phyloP scores from a whole-genome alignment of 2,329 filamentous ascomycete genomes.

The Scytalidium sp. region DNA sequence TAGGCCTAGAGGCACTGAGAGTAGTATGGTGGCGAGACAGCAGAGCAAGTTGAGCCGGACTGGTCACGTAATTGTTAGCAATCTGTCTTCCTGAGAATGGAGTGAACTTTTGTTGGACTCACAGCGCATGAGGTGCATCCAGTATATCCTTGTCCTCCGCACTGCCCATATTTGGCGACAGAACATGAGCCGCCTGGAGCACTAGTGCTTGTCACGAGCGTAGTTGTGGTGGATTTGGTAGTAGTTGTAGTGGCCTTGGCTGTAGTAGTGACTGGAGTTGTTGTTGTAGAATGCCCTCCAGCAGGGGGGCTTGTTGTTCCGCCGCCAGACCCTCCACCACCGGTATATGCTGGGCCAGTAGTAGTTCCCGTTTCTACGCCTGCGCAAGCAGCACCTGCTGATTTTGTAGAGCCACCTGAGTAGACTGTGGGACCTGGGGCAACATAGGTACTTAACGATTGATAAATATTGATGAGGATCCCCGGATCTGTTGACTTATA shows the following conservation, averaged over 20 bases:
- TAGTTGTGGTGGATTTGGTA: not conserved
- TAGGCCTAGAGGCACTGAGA: conserved; percentile 6
- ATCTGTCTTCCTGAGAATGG: not conserved
- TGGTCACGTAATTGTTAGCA: not conserved
- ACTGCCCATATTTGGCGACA: conserved; percentile 2
- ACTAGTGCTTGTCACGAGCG: not conserved
- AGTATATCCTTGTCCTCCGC: conserved; percentile 6
- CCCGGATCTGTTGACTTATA: conserved; percentile 44
- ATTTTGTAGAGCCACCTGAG: conserved; percentile 11
- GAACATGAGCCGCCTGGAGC: not conserved
- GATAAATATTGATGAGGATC: conserved; percentile 45
- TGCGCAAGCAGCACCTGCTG: conserved; percentile 10
- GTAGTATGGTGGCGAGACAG: conserved; percentile 12
- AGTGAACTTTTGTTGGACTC: not conserved
- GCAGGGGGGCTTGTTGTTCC: not conserved
- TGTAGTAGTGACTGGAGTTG: not conserved
- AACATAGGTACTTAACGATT: conserved; percentile 21
- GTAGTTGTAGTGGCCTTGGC: not conserved
- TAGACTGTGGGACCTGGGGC: conserved; percentile 28
- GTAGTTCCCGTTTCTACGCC: conserved; percentile 10
- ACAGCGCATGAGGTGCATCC: conserved; percentile 7
- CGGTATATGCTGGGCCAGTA: conserved; percentile 3
- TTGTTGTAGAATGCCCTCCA: not conserved
- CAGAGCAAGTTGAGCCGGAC: conserved; percentile 6
- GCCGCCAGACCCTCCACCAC: not conserved